These are phyloP conservation scores for Lasiosphaeris hirsuta DNA, from an alignment of 495 filamentous ascomycete species.

Conservation along the genomic window DNA sequence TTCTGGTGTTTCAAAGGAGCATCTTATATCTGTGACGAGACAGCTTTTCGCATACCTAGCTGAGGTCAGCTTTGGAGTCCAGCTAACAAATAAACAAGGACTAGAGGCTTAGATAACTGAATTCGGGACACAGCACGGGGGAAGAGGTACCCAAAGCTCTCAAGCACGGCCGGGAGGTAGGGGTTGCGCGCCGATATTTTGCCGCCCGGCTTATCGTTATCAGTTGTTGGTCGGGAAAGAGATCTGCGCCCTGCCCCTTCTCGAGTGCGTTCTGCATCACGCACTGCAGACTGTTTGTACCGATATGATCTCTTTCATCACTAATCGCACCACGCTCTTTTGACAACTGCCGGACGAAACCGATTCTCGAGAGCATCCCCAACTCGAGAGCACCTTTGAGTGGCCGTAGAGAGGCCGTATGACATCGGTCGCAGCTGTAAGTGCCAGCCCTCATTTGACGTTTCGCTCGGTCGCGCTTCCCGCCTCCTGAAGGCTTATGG, in stretches of 20 bases:
- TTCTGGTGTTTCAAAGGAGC: too few species aligned
- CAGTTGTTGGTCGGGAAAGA: slow-evolving; percentile 21
- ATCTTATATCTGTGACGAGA: too few species aligned
- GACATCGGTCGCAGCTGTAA: slow-evolving; percentile 24
- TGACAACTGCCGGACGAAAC: not conserved
- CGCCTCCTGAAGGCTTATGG: not conserved
- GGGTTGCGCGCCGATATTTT: slow-evolving; percentile 21
- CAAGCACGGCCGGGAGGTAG: too few species aligned
- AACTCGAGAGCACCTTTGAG: not conserved
- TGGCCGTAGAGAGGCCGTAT: slow-evolving; percentile 15
- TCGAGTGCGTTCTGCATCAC: slow-evolving; percentile 11
- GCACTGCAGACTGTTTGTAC: not conserved
- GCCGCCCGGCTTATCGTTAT: slow-evolving; percentile 32
- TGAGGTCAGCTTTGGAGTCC: too few species aligned
- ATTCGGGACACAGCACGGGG: too few species aligned
- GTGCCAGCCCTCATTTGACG: slow-evolving; percentile 8
- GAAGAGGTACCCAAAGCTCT: too few species aligned
- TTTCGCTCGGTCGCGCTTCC: not conserved
- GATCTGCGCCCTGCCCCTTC: slow-evolving; percentile 24
- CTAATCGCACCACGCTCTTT: not conserved
- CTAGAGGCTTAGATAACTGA: too few species aligned
- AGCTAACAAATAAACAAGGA: too few species aligned
- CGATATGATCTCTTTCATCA: not conserved
- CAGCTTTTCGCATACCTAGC: too few species aligned
- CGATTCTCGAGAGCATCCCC: not conserved